Base-by-base conservation (phyloP, 2,329 filamentous ascomycete genomes). In the Penicillium sp. region DNA sequence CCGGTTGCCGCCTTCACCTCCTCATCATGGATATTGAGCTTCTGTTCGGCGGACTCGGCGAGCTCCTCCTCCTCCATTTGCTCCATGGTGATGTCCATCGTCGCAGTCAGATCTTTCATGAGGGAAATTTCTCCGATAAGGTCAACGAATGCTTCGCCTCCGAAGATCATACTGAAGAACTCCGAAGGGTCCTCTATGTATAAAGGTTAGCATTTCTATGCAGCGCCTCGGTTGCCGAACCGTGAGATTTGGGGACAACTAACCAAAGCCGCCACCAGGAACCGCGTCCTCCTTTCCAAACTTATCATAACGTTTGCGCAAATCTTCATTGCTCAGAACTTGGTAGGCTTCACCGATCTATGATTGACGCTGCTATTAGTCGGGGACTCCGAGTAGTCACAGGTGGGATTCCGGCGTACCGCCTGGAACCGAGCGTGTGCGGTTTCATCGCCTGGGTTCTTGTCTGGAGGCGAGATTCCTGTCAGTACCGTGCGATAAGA, bases 131-230 rank as follows among this genome's bases (percentile, higher is more conserved):
- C 95, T 65, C 95, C 95, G 70, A 99, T 98, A 82, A 95, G 91
- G 80, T 99, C 93, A 59, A 89, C 82, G 70, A 99, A 99, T 13
- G 93, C 92, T 68, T 97, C 93, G 59, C 95, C 95, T 66, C 95
- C 95, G 72, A 99, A 99, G 67, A 99, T 99, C 81, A 93, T 96
- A 69, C 90, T 90, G 79, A 99, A 99, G 84, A 99, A 99, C 77
- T 99, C 95, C 63, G 92, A 85, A 1, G 95, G 95, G 74, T 99
- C 95, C 81, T 89, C 86, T 85, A 52, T 27, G 14, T 35, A n/a
- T 26, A 13, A 29, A 39, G 44, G 21, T 44, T 31, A 27, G 44
- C 13, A 48, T 43, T 47, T 24, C 11, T 29, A 31, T 37, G 11
- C 22, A 37, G 31, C 35, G 35, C 35, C 13, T 24, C 21, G 33